Base-by-base conservation (phyloP, 768 basidiomycete genomes). In the Lactifluus volemus region DNA sequence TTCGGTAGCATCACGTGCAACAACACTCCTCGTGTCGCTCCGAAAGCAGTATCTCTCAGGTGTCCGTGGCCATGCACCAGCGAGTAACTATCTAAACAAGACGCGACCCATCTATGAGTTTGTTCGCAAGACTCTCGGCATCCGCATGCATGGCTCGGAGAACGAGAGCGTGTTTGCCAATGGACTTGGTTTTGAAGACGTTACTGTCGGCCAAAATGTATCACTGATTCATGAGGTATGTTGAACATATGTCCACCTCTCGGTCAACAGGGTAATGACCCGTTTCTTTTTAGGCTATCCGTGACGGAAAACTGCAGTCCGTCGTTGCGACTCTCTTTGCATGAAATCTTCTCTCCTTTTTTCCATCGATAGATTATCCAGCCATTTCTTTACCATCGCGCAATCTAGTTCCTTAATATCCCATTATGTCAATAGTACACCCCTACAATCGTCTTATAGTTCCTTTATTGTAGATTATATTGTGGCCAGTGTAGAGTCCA, bases 71-170 rank as follows among this genome's bases (percentile, higher is more conserved):
- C 68, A 74, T 9, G 78, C 87, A 6, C 90, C 91, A 0, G 90
- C 92, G 2, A 82, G 84, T 63, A 67, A 68, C 10, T 83, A 77
- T 72, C 78, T 95, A 60, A 83, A 82, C 68, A 81, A 80, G 69
- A 90, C 89, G 4, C 78, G 82, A 11, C 75, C 82, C 5, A 71
- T 93, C 25, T 95, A 95, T 71, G 84, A 88, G 70, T 94, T 84
- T 63, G 81, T 95, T 5, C 78, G 92, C 38, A 61, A 81, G 21
- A 80, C 78, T 8, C 74, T 93, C 32, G 88, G 88, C n/a, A 81
- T 92, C 62, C 76, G 76, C 65, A 92, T 91, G 88, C 84, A 91
- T 64, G 90, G 90, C 15, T 76, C 79, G 8, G 88, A 89, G 66
- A 93, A 93, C 68, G 76, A 84, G 62, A 74, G 76, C 45, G 72